Evolutionary conservation across 2,329 filamentous ascomycete species (phyloP), one percentile per base, ranked within the genome.

Genomic region (Aspergillus proliferans): DNA sequence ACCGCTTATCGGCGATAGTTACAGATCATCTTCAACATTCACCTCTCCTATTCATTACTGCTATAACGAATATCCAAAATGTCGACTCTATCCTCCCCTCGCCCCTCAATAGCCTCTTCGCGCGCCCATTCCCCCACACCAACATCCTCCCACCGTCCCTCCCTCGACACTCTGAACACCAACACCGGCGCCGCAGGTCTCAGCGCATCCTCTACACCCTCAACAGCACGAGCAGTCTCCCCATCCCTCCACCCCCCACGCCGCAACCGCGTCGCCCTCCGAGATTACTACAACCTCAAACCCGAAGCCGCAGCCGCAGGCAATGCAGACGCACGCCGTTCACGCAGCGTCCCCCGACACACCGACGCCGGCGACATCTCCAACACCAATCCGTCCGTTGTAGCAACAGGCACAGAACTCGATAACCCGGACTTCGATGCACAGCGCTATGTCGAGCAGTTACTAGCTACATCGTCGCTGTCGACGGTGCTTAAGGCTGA

Each of bases 221-320:
- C 68, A 61, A 60, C 71, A 66, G 49, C 78, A 74, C 65, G 69
- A 46, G 63, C 67, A 9, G 47, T 68, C 38, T 69, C 70, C 30
- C 67, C 68, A n/a, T 64, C 64, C 28, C 42, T 62, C 42, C 58
- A 63, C 36, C 61, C 62, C 18, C 38, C 38, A 40, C 77, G 81
- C 49, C 79, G 86, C 53, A 95, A 95, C 71, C 87, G 92, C 56
- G 83, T 86, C 48, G 92, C 92, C 6, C 79, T 97, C 18, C 86
- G 93, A 60, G 90, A 96, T 65, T 97, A 95, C 76, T 97, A 97
- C 73, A 93, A 93, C 65, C 79, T 97, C 45, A 85, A 84, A 56
- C 67, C 76, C 3, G 64, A 70, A 6, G 61, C 68, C 38, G 70
- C 62, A 34, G 14, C 34, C 34, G 26, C 26, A 30, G 60, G 60